These are phyloP conservation scores for Gaeumannomyces tritici DNA, from an alignment of 2,329 filamentous ascomycete genomes.

Conservation along the genomic window DNA sequence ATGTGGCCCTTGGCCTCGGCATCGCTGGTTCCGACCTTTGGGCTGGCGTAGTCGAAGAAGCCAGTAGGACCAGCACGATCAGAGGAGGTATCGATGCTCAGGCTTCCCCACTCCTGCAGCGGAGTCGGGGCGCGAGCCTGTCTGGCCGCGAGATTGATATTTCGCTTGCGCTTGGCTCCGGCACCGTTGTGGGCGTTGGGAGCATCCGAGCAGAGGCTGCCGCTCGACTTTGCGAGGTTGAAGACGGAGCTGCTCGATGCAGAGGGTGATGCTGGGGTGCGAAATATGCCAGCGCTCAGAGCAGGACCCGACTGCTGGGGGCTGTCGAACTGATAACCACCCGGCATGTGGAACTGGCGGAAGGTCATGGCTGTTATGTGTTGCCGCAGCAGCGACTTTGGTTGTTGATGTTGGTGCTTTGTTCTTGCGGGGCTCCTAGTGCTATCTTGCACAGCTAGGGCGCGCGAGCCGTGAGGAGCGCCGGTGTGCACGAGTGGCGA, in stretches of 20 bases:
- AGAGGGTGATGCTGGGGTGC: slow-evolving; percentile 19
- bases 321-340: slow-evolving; percentile 19
- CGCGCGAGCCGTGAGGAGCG: background rate
- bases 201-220: slow-evolving; percentile 23
- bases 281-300: slow-evolving; percentile 22
- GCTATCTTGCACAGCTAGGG: background rate
- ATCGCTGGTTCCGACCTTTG: background rate
- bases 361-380: slow-evolving; percentile 14
- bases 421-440: background rate
- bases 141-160: slow-evolving; percentile 20
- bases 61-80: background rate
- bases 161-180: slow-evolving; percentile 33
- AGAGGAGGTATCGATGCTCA: slow-evolving; percentile 16
- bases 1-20: slow-evolving; percentile 11
- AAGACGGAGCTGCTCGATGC: slow-evolving; percentile 14
- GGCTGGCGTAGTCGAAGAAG: slow-evolving; percentile 10
- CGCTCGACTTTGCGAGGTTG: slow-evolving; percentile 24
- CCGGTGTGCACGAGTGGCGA: background rate
- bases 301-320: slow-evolving; percentile 11
- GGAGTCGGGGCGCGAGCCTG: slow-evolving; percentile 22
- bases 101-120: slow-evolving; percentile 20
- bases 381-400: background rate
- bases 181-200: slow-evolving; percentile 19
- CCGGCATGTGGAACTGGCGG: slow-evolving; percentile 20
- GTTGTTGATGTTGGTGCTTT: background rate